A percentile compares a stretch with the other conserved stretches of the same genome.
Evolutionary conservation across 306 rosid species (phyloP).

Genomic region (Inga leiocalycina): DNA sequence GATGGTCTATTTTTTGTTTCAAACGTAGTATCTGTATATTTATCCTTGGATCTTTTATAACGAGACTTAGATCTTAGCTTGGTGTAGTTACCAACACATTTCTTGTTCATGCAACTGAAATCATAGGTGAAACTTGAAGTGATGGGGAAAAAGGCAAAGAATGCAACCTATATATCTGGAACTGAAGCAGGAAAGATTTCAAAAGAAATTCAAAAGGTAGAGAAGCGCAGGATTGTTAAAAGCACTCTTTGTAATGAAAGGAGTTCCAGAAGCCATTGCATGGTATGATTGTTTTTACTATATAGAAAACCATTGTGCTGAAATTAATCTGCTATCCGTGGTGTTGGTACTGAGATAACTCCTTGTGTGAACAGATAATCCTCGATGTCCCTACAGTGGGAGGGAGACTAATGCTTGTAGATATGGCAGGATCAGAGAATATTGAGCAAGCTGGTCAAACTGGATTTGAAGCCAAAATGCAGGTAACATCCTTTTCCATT

Average conservation of each 20-base stretch:
- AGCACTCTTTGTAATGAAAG: slow-evolving; percentile 97
- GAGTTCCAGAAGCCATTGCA: slow-evolving; percentile 98
- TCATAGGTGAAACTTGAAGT: slow-evolving; percentile 93
- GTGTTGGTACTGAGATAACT: slow-evolving; percentile 19
- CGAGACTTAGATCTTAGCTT: neutral
- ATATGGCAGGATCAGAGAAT: slow-evolving; percentile 99
- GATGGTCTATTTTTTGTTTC: neutral
- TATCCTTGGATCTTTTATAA: neutral
- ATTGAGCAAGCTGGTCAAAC: slow-evolving; percentile 98
- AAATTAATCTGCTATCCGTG: neutral
- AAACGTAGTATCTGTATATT: neutral
- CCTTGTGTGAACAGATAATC: slow-evolving; percentile 60
- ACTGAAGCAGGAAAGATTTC: slow-evolving; percentile 95
- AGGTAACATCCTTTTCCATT: slow-evolving; percentile 52
- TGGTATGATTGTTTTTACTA: slow-evolving; percentile 53
- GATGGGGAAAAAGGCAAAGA: slow-evolving; percentile 99
- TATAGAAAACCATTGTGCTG: slow-evolving; percentile 1
- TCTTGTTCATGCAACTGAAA: neutral
- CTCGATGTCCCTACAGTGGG: slow-evolving; percentile 96
- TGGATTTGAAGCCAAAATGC: slow-evolving; percentile 99
- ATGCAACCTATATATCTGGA: slow-evolving; percentile 93
- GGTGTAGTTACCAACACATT: neutral
- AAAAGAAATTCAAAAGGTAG: slow-evolving; percentile 98
- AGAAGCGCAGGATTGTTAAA: slow-evolving; percentile 91
- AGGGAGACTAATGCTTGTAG: slow-evolving; percentile 96